Evolutionary conservation across 768 basidiomycete species (phyloP), one percentile per base, ranked within the genome.

Genomic region (Boletus rufocinnamomeus): DNA sequence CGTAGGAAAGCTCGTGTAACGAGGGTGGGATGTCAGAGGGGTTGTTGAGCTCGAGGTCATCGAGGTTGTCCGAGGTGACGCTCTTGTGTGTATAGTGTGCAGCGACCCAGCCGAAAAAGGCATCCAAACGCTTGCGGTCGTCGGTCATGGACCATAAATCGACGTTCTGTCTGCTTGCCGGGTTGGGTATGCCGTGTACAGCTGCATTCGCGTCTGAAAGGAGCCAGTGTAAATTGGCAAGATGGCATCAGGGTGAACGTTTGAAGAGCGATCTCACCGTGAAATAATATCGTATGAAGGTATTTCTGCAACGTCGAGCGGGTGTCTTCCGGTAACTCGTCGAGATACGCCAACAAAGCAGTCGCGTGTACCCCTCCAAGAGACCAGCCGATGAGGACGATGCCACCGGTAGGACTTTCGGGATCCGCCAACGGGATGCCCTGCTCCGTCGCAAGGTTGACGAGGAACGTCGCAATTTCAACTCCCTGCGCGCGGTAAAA

Each of bases 321-420:
- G 1, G 52, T 56, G 3, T 57, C 60, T 5, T 54, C 49, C 7
- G 57, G 34, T 7, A 60, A 16, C 21, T 56, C 52, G 30, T 69
- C 64, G 17, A 58, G 45, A 23, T 63, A 69, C 6, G 61, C 63
- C 55, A 67, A 48, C 34, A 47, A 2, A 9, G 67, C 47, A 3
- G 48, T 25, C 2, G 13, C 50, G 30, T 67, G 64, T 25, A 66
- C 45, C 25, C 58, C 47, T 14, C 25, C 66, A 4, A 67, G 57
- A 8, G 66, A 69, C 66, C 66, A 67, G 6, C 63, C 66, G 2
- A 67, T 60, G 27, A 67, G 41, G 2, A 21, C 58, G 25, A 69
- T 58, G 6, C 66, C 66, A 5, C 67, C 43, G 0, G 51, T 57
- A 17, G 6, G 52, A 21, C 4, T 2, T 2, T 43, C 25, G 1